Conservation (phyloP, 768 basidiomycete genomes). For the Royoungia palumana region DNA sequence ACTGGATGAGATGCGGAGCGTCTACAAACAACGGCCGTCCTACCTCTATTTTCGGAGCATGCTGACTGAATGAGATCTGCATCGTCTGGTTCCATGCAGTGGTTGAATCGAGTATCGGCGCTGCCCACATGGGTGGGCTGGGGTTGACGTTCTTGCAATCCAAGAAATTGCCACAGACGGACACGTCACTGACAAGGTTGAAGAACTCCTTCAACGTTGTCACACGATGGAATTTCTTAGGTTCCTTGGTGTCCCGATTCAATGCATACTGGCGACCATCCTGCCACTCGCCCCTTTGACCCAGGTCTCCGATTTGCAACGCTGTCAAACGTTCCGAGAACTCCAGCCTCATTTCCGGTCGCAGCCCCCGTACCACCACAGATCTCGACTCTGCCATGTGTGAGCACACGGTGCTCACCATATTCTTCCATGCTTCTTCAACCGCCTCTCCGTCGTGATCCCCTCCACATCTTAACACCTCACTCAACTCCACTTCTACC, state of each 20-base stretch:
- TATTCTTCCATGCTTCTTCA: too few species aligned
- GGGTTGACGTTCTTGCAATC: slow-evolving; percentile 1
- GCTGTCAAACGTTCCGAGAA: neutral
- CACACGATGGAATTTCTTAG: neutral
- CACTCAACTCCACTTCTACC: too few species aligned
- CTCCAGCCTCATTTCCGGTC: too few species aligned
- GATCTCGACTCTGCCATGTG: too few species aligned
- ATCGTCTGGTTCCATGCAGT: slow-evolving; percentile 1
- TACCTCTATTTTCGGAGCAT: too few species aligned
- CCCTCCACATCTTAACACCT: too few species aligned
- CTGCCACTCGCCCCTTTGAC: neutral
- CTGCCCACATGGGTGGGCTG: neutral
- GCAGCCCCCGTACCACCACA: too few species aligned
- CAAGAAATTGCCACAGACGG: slow-evolving; percentile 4
- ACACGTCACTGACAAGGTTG: neutral
- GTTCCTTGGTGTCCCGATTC: too few species aligned
- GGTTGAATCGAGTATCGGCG: neutral
- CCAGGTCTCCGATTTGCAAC: neutral
- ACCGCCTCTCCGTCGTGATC: too few species aligned
- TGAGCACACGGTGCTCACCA: too few species aligned
- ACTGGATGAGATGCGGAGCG: too few species aligned
- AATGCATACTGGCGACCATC: neutral
- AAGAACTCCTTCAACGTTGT: neutral
- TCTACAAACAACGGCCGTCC: too few species aligned
- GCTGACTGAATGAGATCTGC: neutral